phyloP scores from a whole-genome alignment of 2,329 filamentous ascomycete species.

The Fusarium sp. region DNA sequence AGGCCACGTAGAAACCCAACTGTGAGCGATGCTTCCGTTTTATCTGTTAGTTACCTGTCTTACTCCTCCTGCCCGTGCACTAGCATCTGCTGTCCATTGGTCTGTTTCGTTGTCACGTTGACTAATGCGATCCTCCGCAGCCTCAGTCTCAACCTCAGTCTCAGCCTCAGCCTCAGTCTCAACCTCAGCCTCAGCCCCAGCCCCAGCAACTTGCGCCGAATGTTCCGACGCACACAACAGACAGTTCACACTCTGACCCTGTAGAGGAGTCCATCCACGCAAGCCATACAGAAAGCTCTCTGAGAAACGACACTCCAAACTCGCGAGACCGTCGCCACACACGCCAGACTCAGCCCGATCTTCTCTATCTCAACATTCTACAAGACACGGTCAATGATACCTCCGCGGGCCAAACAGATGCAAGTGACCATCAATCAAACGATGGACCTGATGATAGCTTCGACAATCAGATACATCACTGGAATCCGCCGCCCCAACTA shows the following conservation, averaged over 20 bases:
- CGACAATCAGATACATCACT: slow-evolving; percentile 2
- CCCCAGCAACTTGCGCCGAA: background rate
- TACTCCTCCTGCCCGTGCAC: background rate
- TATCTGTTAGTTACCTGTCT: background rate
- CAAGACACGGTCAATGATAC: slow-evolving; percentile 14
- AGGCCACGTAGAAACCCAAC: background rate
- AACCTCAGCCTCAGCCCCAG: background rate
- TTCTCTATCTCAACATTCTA: slow-evolving; percentile 30
- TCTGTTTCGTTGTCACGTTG: background rate
- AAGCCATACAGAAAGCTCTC: background rate
- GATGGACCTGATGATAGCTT: background rate
- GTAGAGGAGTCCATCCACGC: background rate
- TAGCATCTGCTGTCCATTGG: background rate
- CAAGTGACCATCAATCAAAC: background rate
- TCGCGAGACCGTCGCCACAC: background rate
- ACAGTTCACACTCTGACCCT: background rate
- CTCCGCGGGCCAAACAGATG: rapidly evolving
- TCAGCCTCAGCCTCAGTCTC: too few relatives aligned
- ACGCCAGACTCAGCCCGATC: background rate
- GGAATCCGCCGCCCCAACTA: slow-evolving; percentile 2
- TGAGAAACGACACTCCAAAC: background rate
- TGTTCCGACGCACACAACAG: background rate
- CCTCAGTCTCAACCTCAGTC: too few relatives aligned
- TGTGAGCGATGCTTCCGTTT: background rate
- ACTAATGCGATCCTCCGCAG: background rate